Base-by-base conservation (phyloP, 805 yeast species). In the Pichia phayaonensis region DNA sequence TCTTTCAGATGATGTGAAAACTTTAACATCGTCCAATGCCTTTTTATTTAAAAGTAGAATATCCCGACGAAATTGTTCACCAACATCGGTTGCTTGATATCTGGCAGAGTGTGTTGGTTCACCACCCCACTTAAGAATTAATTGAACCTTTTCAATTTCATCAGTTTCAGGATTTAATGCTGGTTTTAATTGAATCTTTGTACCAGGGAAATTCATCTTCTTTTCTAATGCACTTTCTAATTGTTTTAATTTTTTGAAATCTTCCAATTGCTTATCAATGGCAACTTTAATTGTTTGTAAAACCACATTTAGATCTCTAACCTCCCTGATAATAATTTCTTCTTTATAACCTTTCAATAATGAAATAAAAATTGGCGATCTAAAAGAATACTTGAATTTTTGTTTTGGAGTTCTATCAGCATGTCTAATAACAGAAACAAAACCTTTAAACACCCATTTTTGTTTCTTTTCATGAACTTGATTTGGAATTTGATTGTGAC, bases 391-490 rank as follows among this genome's bases (percentile, higher is more conserved):
- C 65, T 94, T 94, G 72, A 94, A 88, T 66, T 94, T 94, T 70
- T 94, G 99, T 66, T 94, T 94, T 16, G 99, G 99, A 0, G 99
- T 94, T 65, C 99, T 80, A 65, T 94, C 99, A 8, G 98, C 99
- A 68, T 94, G 99, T 59, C 99, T 81, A 49, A 94, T 84, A 27
- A 92, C 95, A 18, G 86, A 77, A 12, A 94, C 96, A 69, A 87
- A 72, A 18, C 97, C 97, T 67, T 94, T 94, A 68, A 94, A 84
- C 7, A 87, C 88, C 99, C 99, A 94, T 69, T 92, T 92, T 64
- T 92, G 97, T 56, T 80, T 78, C 67, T 80, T 80, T 54, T 80
- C 84, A 55, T 79, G 81, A 49, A 52, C 67, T 68, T 54, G 43
- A 60, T 64, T 51, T 64, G 63, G 57, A 69, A 70, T 47, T 67